A percentile compares a stretch with the other conserved stretches of the same genome.
These are phyloP conservation scores for Salix arbutifolia DNA, from an alignment of 345 rosid species.

Conservation along the genomic window DNA sequence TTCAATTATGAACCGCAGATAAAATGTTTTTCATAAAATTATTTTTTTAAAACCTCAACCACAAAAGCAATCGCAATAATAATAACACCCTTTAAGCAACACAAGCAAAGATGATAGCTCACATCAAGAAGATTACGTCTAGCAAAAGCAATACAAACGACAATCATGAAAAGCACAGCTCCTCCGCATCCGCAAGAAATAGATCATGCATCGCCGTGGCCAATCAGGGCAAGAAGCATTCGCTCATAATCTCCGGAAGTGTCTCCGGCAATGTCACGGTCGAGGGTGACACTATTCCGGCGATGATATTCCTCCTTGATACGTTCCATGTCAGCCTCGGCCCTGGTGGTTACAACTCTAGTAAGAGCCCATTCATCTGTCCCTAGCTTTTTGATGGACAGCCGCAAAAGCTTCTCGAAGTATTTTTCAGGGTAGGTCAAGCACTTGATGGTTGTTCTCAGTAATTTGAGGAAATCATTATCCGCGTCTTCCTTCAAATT, in stretches of 20 bases:
- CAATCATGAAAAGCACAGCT: neutral
- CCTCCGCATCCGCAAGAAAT: neutral
- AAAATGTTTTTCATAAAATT: too few species aligned
- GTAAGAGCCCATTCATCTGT: conserved; percentile 87
- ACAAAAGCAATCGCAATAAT: too few species aligned
- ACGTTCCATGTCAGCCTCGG: conserved; percentile 74
- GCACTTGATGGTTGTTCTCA: conserved; percentile 70
- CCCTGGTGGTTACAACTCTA: conserved; percentile 69
- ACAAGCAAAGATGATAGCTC: conserved; percentile 4
- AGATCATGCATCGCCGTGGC: conserved; percentile 52
- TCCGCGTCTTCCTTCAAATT: conserved; percentile 61
- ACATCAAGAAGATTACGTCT: neutral
- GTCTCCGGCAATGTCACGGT: conserved; percentile 61
- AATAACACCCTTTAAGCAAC: too few species aligned
- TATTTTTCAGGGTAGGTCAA: conserved; percentile 82
- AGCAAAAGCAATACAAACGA: conserved; percentile 1
- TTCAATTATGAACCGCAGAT: too few species aligned
- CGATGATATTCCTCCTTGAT: conserved; percentile 78
- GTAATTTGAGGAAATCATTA: conserved; percentile 60
- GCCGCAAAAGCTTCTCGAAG: conserved; percentile 70
- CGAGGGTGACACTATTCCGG: conserved; percentile 70
- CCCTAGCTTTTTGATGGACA: conserved; percentile 68
- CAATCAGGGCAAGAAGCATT: conserved; percentile 69
- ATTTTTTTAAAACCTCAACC: too few species aligned
- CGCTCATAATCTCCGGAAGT: conserved; percentile 77